A percentile compares a stretch with the other conserved stretches of the same genome.
These are phyloP conservation scores for Penicillium cinerascens DNA, from an alignment of 495 filamentous ascomycete genomes.

Conservation along the genomic window DNA sequence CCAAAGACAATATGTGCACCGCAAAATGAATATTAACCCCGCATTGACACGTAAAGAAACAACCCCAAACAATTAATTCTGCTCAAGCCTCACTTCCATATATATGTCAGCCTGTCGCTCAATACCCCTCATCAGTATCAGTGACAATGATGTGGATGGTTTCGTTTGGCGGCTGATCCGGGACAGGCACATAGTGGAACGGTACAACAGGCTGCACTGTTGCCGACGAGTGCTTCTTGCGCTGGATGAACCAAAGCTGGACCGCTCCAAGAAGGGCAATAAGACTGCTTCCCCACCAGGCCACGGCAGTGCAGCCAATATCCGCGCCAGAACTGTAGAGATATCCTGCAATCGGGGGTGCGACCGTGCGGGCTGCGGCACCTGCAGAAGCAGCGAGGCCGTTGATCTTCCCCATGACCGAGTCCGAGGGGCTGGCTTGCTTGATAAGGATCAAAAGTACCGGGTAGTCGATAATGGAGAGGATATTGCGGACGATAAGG, in stretches of 20 bases:
- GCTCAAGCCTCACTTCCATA: neutral
- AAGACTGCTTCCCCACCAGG: conserved; percentile 74
- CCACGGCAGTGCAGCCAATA: conserved; percentile 66
- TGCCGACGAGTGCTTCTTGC: conserved; percentile 42
- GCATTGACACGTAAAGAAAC: neutral
- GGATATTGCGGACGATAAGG: conserved; percentile 67
- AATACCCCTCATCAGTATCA: conserved; percentile 17
- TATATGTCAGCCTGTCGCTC: neutral
- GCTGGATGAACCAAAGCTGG: conserved; percentile 64
- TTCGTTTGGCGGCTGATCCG: conserved; percentile 25
- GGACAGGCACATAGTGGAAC: conserved; percentile 26
- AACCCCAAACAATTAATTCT: neutral
- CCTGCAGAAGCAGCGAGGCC: conserved; percentile 76
- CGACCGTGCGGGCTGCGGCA: conserved; percentile 70
- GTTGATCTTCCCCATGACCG: conserved; percentile 72
- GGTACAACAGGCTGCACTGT: conserved; percentile 32
- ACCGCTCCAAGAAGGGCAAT: conserved; percentile 65
- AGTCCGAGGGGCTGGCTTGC: conserved; percentile 67
- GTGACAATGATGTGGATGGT: conserved; percentile 39
- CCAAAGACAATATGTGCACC: neutral
- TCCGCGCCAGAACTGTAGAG: conserved; percentile 66
- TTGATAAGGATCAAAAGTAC: conserved; percentile 80
- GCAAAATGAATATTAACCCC: neutral
- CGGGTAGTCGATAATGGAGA: conserved; percentile 74
- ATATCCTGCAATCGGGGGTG: conserved; percentile 71